A percentile compares a stretch with the other conserved stretches of the same genome.
Conservation (phyloP, 1,284 basidiomycete genomes). For the Tylopilus sp. region DNA sequence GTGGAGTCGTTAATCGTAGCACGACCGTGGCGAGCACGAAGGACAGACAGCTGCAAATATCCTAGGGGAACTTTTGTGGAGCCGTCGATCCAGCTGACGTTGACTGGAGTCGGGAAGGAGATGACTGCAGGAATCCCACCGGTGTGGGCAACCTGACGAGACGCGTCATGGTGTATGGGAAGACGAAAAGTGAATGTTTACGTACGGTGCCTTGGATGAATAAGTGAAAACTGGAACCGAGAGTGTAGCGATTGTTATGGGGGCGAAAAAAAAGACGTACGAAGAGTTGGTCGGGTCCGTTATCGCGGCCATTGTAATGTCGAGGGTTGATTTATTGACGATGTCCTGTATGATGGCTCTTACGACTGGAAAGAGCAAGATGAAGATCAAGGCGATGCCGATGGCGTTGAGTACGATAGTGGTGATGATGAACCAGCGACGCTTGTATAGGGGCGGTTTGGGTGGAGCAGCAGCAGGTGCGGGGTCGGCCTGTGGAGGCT, state of each 20-base stretch:
- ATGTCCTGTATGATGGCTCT: constrained; percentile 61
- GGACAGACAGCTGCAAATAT: constrained; percentile 41
- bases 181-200: neutral
- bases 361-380: constrained; percentile 62
- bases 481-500: constrained; percentile 34
- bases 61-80: constrained; percentile 46
- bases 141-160: constrained; percentile 53
- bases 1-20: constrained; percentile 58
- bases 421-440: constrained; percentile 46
- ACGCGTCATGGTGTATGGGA: neutral
- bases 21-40: constrained; percentile 48
- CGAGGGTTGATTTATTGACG: constrained; percentile 50
- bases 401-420: constrained; percentile 38
- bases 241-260: neutral
- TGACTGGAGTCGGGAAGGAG: constrained; percentile 49
- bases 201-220: constrained; percentile 45
- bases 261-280: constrained; percentile 36
- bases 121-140: constrained; percentile 59
- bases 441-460: constrained; percentile 37
- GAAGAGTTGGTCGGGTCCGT: constrained; percentile 48
- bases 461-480: constrained; percentile 9
- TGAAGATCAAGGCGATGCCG: constrained; percentile 59
- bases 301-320: constrained; percentile 50
- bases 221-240: constrained; percentile 43
- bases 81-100: constrained; percentile 54